Conservation (phyloP, 768 basidiomycete species). For the Erythrobasidium yunnanense region DNA sequence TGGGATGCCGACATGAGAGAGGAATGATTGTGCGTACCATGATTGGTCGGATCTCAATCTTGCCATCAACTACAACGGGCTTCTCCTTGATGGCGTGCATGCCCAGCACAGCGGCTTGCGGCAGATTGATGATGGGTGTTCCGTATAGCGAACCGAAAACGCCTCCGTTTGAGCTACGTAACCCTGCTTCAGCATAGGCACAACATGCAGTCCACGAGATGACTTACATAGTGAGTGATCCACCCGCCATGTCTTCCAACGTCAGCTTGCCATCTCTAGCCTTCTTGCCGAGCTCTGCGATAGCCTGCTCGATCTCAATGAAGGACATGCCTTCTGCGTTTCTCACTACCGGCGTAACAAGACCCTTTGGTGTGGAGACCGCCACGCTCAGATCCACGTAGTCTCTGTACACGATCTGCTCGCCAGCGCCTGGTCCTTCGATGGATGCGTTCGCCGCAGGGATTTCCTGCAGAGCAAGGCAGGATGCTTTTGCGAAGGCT, state of each 20-base stretch:
- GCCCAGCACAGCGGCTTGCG: constrained; percentile 83
- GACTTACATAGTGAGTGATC: constrained; percentile 91
- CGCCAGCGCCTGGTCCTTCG: constrained; percentile 52
- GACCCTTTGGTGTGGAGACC: constrained; percentile 91
- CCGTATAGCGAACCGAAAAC: constrained; percentile 95
- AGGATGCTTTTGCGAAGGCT: constrained; percentile 79
- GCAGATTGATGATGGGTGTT: constrained; percentile 97
- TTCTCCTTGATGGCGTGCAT: constrained; percentile 84
- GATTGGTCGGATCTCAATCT: constrained; percentile 92
- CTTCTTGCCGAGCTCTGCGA: constrained; percentile 82
- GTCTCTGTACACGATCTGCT: constrained; percentile 83
- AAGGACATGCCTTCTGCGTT: constrained; percentile 80
- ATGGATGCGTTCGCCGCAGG: constrained; percentile 89
- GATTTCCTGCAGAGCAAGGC: constrained; percentile 77
- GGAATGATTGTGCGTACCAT: too few relatives aligned
- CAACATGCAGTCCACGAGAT: background rate
- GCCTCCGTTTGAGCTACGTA: constrained; percentile 83
- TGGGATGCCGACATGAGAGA: too few relatives aligned
- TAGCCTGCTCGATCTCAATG: constrained; percentile 84
- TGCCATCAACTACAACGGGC: constrained; percentile 79
- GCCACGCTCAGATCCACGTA: constrained; percentile 90
- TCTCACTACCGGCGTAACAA: constrained; percentile 90
- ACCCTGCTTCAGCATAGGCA: too few relatives aligned
- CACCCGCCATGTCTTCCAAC: constrained; percentile 97
- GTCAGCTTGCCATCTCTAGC: constrained; percentile 84